Percentiles rank a stretch among this genome's conserved stretches.
phyloP scores from a whole-genome alignment of 1,284 basidiomycete genomes.

The Rhodotorula glutinis region DNA sequence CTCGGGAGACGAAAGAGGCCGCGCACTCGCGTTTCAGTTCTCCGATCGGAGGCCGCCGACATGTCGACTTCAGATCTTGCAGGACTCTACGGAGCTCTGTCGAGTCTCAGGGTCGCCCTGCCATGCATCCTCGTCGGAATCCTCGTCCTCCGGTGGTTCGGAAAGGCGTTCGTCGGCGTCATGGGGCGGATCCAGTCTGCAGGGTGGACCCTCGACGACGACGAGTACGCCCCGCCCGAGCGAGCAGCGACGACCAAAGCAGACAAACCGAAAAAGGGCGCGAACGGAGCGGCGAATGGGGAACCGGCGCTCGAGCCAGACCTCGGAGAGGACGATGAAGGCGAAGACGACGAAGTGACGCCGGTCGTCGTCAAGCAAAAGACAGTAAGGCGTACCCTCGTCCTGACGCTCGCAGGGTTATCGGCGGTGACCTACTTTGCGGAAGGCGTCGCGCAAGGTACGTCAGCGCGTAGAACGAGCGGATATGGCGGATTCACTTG shows the following conservation, averaged over 20 bases:
- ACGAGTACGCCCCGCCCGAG: slow-evolving; percentile 15
- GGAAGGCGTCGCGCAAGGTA: slow-evolving; percentile 31
- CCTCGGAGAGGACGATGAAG: neutral
- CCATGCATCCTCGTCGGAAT: slow-evolving; percentile 18
- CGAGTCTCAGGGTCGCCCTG: slow-evolving; percentile 24
- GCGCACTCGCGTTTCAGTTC: too few relatives aligned
- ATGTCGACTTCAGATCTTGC: neutral
- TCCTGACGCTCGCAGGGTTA: slow-evolving; percentile 34
- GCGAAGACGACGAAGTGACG: slow-evolving; percentile 30
- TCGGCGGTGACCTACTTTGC: slow-evolving; percentile 34
- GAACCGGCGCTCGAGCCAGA: neutral
- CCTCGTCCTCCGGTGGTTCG: slow-evolving; percentile 19
- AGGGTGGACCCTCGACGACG: slow-evolving; percentile 29
- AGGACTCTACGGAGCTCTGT: slow-evolving; percentile 7
- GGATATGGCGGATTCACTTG: neutral
- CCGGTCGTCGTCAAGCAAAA: slow-evolving; percentile 38
- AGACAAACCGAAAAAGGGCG: neutral
- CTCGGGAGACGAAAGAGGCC: too few relatives aligned
- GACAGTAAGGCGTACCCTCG: slow-evolving; percentile 19
- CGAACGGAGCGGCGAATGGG: neutral
- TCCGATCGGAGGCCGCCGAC: too few relatives aligned
- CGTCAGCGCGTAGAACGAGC: neutral
- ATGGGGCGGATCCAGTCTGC: slow-evolving; percentile 26
- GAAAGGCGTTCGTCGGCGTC: slow-evolving; percentile 19
- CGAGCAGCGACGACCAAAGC: neutral